A percentile compares a stretch with the other conserved stretches of the same genome.
phyloP scores from a whole-genome alignment of 75 land plant species.

The Adiantum capillusveneris region DNA sequence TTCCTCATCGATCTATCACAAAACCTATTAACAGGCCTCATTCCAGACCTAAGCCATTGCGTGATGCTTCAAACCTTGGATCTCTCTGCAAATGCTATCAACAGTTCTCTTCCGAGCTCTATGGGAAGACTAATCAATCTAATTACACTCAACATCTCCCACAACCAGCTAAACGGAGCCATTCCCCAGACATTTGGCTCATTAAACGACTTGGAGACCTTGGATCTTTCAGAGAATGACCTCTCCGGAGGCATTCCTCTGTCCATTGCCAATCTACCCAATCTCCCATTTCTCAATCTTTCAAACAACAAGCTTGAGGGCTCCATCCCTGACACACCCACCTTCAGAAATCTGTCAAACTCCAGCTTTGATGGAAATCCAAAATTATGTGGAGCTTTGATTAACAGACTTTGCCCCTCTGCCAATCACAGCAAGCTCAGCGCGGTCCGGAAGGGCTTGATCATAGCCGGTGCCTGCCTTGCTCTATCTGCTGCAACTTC shows the following conservation, averaged over 20 bases:
- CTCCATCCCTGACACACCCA: slow-evolving; percentile 34
- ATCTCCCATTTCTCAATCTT: slow-evolving; percentile 46
- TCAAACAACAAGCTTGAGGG: slow-evolving; percentile 68
- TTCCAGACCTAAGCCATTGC: slow-evolving; percentile 21
- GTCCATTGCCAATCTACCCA: slow-evolving; percentile 23
- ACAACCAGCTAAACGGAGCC: background rate
- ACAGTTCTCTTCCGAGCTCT: slow-evolving; percentile 12
- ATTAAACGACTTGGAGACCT: background rate
- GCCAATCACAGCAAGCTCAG: background rate
- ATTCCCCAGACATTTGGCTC: background rate
- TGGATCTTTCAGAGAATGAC: slow-evolving; percentile 56
- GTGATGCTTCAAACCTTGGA: slow-evolving; percentile 6
- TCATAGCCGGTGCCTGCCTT: background rate
- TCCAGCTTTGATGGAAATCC: slow-evolving; percentile 45
- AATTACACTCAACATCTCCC: background rate
- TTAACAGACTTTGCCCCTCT: background rate
- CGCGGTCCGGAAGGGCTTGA: background rate
- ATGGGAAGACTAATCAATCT: slow-evolving; percentile 9
- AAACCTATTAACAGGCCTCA: slow-evolving; percentile 19
- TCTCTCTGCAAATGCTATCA: slow-evolving; percentile 13
- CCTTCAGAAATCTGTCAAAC: slow-evolving; percentile 46
- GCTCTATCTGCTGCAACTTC: too few species aligned
- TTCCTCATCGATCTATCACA: slow-evolving; percentile 18
- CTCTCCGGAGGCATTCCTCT: slow-evolving; percentile 43
- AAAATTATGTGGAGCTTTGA: slow-evolving; percentile 24